Percentiles rank a stretch among this genome's conserved stretches.
Evolutionary conservation across 805 yeast species (phyloP).

Genomic region (Kockiozyma suomiensis): DNA sequence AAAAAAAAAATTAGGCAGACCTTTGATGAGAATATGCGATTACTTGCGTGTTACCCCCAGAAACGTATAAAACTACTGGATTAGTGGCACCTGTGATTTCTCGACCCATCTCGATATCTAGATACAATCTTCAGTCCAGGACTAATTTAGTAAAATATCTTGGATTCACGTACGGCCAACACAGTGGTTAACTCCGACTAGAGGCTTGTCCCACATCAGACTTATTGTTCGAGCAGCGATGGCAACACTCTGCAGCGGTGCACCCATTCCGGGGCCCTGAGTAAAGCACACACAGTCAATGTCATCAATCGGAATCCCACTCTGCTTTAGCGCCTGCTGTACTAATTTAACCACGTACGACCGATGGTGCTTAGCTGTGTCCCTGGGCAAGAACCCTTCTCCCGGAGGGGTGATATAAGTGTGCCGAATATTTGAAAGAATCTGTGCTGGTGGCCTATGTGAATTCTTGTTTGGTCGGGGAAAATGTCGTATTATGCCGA

Average conservation of each 20-base stretch:
- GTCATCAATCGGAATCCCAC: constrained; percentile 48
- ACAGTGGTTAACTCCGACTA: constrained; percentile 96
- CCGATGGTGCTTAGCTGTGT: constrained; percentile 94
- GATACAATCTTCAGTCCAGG: not conserved
- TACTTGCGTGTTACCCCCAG: constrained; percentile 98
- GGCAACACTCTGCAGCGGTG: constrained; percentile 91
- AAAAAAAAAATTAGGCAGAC: constrained; percentile 1
- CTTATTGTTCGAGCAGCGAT: constrained; percentile 87
- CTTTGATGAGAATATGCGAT: constrained; percentile 93
- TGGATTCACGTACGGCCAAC: constrained; percentile 62
- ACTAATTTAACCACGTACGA: constrained; percentile 89
- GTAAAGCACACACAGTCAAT: constrained; percentile 78
- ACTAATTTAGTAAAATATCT: not conserved
- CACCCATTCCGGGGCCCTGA: constrained; percentile 99
- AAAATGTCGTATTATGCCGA: constrained; percentile 82
- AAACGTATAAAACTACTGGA: constrained; percentile 94
- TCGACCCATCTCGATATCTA: constrained; percentile 94
- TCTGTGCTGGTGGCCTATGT: constrained; percentile 52
- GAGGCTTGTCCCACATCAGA: constrained; percentile 77
- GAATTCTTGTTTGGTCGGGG: constrained; percentile 57
- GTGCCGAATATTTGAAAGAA: constrained; percentile 88
- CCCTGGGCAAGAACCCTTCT: constrained; percentile 95
- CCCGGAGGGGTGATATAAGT: constrained; percentile 97
- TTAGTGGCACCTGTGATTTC: constrained; percentile 97
- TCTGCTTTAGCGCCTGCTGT: constrained; percentile 64